phyloP scores from a whole-genome alignment of 2,329 filamentous ascomycete species.

The Botrytis elliptica region DNA sequence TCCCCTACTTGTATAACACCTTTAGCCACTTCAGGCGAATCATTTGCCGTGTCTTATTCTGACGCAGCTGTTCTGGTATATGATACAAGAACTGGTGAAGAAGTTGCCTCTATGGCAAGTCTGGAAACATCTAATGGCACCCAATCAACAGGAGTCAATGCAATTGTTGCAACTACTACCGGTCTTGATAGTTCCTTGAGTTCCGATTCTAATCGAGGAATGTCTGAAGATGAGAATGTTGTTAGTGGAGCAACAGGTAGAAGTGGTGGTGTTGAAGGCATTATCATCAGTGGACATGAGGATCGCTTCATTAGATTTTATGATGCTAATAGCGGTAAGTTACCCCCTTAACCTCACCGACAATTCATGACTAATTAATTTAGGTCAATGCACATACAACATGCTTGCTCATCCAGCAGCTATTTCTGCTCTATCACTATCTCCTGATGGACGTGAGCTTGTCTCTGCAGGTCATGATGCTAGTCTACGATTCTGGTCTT shows the following conservation, averaged over 20 bases:
- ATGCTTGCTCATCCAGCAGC: constrained; percentile 96
- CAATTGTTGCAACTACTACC: constrained; percentile 82
- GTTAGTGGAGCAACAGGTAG: constrained; percentile 80
- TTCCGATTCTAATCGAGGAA: constrained; percentile 60
- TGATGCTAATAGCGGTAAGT: constrained; percentile 96
- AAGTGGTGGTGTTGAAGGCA: constrained; percentile 78
- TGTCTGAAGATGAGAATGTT: constrained; percentile 70
- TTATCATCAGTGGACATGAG: constrained; percentile 95
- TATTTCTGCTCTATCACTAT: constrained; percentile 87
- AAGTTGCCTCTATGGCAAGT: constrained; percentile 89
- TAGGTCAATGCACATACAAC: constrained; percentile 98
- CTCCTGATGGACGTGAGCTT: constrained; percentile 88
- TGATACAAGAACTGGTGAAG: constrained; percentile 82
- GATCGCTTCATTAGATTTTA: constrained; percentile 96
- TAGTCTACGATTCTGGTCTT: constrained; percentile 91
- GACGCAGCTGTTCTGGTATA: constrained; percentile 90
- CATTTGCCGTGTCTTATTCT: constrained; percentile 89
- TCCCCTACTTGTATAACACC: constrained; percentile 93
- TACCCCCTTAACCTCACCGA: neutral
- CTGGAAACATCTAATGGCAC: constrained; percentile 91
- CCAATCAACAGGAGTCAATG: constrained; percentile 78
- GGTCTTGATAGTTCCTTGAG: constrained; percentile 68
- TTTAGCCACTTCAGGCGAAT: constrained; percentile 76
- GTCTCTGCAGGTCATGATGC: constrained; percentile 96
- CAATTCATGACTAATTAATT: neutral